Base-by-base conservation (phyloP, 805 yeast genomes). In the Peterozyma toletana region DNA sequence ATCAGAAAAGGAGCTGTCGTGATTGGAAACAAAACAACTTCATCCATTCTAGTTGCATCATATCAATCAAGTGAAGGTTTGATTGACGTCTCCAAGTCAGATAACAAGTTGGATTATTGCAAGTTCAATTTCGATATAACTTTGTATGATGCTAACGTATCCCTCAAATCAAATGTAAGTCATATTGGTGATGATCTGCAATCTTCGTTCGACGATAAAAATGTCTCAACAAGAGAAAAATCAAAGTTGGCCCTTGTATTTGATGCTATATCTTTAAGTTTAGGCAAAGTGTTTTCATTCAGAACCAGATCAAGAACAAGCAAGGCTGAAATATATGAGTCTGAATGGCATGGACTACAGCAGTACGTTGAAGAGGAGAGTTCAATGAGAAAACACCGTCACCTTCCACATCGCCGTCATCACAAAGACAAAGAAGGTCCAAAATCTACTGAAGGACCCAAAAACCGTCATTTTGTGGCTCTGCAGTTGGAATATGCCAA, bases 1-100 rank as follows among this genome's bases (percentile, higher is more conserved):
- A 66, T 86, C 11, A 73, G 68, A 38, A 82, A 77, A 44, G 88
- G 91, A 1, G 83, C 96, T 0, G 40, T 87, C 27, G 83, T 87
- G 1, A 54, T 88, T 16, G 99, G 99, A 9, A 91, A 90, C 59
- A 70, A 73, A 47, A 72, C 77, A 13, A 88, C 96, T 0, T 82
- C 93, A 1, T 77, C 90, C 1, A 63, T 93, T 10, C 49, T 85
- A 37, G 79, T 88, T 3, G 66, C 74, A 3, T 80, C 88, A 9
- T 83, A 72, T 53, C 34, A 31, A 14, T 67, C 73, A 5, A 57
- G 68, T 1, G 78, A 78, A 1, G 89, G 88, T 0, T 44, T 68
- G 0, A 46, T 83, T 2, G 96, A 90, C 59, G 66, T 76, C 10
- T 59, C 68, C 3, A 63, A 63, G 11, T 60, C 80, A 0, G 72